Evolutionary conservation across 2,329 filamentous ascomycete species (phyloP).

Genomic region (Fusarium sp.): DNA sequence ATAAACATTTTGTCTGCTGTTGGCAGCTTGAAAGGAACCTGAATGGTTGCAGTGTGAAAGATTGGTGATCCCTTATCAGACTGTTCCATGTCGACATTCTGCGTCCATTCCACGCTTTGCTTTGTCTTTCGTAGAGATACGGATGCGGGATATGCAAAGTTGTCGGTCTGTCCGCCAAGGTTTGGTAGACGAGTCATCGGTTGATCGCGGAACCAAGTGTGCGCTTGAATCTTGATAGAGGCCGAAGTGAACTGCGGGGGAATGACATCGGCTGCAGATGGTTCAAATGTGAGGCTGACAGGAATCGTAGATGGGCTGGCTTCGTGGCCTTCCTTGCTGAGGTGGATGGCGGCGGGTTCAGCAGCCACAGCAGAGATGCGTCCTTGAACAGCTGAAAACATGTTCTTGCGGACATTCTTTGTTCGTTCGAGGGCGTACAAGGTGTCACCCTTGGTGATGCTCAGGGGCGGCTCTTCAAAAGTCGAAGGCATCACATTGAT

Average conservation of each 20-base stretch:
- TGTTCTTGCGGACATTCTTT: slow-evolving; percentile 38
- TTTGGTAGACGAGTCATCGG: slow-evolving; percentile 34
- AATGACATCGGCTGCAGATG: slow-evolving; percentile 16
- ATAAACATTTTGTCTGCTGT: slow-evolving; percentile 33
- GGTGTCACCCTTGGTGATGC: slow-evolving; percentile 30
- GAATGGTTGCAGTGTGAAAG: slow-evolving; percentile 33
- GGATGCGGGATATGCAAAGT: slow-evolving; percentile 30
- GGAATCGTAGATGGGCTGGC: slow-evolving; percentile 25
- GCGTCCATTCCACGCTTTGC: slow-evolving; percentile 23
- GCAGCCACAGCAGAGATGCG: slow-evolving; percentile 33
- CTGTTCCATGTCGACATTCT: slow-evolving; percentile 25
- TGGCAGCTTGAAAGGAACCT: slow-evolving; percentile 25
- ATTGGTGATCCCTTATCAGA: slow-evolving; percentile 19
- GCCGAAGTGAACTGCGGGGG: slow-evolving; percentile 29
- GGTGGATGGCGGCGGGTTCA: slow-evolving; percentile 33
- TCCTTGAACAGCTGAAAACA: slow-evolving; percentile 33
- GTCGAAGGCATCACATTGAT: slow-evolving; percentile 39
- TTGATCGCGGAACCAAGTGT: slow-evolving; percentile 40
- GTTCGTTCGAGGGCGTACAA: slow-evolving; percentile 28
- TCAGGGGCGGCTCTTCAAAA: slow-evolving; percentile 38
- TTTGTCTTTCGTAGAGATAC: slow-evolving; percentile 13
- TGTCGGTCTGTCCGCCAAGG: slow-evolving; percentile 15
- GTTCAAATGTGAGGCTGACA: slow-evolving; percentile 31
- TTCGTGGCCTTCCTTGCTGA: slow-evolving; percentile 27
- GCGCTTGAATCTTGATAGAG: slow-evolving; percentile 22